Evolutionary conservation across 2,329 filamentous ascomycete species (phyloP), one percentile per base, ranked within the genome.

Genomic region (Aschersonia sp.): DNA sequence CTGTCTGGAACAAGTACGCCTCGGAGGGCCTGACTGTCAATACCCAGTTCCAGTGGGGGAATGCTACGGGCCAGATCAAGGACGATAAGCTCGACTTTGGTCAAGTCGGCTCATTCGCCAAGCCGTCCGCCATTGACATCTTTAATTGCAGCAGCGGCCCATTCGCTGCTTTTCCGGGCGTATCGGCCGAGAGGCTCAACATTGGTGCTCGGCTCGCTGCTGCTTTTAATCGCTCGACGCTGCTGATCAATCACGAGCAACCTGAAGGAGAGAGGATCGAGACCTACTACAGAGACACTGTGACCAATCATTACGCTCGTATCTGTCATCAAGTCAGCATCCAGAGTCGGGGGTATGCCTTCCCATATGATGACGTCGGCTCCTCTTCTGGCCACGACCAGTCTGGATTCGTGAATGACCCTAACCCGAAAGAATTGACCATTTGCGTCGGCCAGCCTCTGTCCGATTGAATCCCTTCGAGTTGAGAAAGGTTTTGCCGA

Each of bases 131-230:
- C 0, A 58, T 54, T 31, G 72, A 77, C 56, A 70, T 77, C 48
- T 77, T 75, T 54, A 67, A 65, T 45, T 77, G 73, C 64, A 69
- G 63, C 60, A 65, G 64, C n/a, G 79, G 79, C 0, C 74, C 78
- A 1, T 82, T 83, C 61, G 70, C 65, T 2, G 61, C 56, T 41
- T 66, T 65, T 45, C 55, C 65, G 4, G 63, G 62, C 40, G 67
- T 70, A 48, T 58, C 63, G 2, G 66, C 65, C 45, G 64, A 71
- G 56, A 70, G 73, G 59, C 74, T 77, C 51, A 80, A 80, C 41
- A 75, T 89, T 48, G 80, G 81, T 6, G 84, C 87, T 0, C 73
- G 86, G n/a, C 65, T 92, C 10, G 76, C 82, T 0, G 85, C 86
- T 1, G 84, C 82, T 1, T 77, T 91, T 57, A 88, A 89, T 64